Conservation (phyloP, 2,329 filamentous ascomycete genomes). For the Sporothrix euskadiensis region DNA sequence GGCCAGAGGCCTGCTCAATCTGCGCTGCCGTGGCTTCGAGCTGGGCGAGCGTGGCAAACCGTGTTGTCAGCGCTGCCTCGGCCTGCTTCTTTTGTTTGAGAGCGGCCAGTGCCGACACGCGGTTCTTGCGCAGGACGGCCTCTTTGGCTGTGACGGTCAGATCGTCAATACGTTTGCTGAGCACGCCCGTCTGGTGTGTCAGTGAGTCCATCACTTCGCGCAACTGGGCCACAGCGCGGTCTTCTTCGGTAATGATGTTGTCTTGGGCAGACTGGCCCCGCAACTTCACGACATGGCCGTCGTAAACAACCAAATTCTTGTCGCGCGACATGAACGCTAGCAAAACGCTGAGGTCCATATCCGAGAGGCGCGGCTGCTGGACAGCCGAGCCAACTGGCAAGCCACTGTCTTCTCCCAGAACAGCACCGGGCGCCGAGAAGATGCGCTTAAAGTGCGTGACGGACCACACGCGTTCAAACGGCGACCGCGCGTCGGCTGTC, state of each 20-base stretch:
- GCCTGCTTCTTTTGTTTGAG: slow-evolving; percentile 81
- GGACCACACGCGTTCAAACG: slow-evolving; percentile 68
- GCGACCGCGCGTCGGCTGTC: slow-evolving; percentile 46
- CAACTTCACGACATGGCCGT: slow-evolving; percentile 74
- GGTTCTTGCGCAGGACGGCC: slow-evolving; percentile 65
- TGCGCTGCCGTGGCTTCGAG: slow-evolving; percentile 80
- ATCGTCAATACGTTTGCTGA: slow-evolving; percentile 66
- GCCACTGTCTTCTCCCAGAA: slow-evolving; percentile 43
- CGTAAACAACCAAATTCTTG: slow-evolving; percentile 58
- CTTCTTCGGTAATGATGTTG: slow-evolving; percentile 71
- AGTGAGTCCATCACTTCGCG: slow-evolving; percentile 76
- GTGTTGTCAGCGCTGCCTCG: slow-evolving; percentile 57
- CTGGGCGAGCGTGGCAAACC: slow-evolving; percentile 48
- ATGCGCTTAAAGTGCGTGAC: slow-evolving; percentile 62
- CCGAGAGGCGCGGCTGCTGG: slow-evolving; percentile 55
- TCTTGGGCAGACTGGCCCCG: slow-evolving; percentile 60
- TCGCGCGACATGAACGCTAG: slow-evolving; percentile 70
- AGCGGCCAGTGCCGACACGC: slow-evolving; percentile 71
- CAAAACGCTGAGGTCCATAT: slow-evolving; percentile 68
- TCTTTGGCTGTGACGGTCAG: slow-evolving; percentile 66
- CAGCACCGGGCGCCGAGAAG: slow-evolving; percentile 49
- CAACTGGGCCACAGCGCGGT: slow-evolving; percentile 78
- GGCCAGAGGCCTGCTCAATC: slow-evolving; percentile 82
- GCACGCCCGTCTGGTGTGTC: slow-evolving; percentile 67
- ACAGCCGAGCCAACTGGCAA: slow-evolving; percentile 7